These are phyloP conservation scores for Yamadazyma mexicana DNA, from an alignment of 1,139 yeast species.

Conservation along the genomic window DNA sequence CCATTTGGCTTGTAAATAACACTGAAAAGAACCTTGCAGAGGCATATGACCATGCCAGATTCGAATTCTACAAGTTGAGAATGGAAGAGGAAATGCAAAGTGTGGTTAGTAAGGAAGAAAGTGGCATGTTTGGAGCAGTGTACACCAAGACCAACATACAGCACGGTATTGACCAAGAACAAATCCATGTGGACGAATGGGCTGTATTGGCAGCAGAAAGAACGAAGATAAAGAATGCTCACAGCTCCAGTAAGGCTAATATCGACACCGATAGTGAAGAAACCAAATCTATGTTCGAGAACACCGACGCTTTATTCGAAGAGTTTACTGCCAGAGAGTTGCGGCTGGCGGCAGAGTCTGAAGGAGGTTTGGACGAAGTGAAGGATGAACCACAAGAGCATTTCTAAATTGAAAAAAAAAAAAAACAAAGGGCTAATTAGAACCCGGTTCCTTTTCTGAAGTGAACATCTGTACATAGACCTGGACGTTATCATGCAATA, in stretches of 20 bases:
- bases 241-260: constrained; percentile 29
- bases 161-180: constrained; percentile 71
- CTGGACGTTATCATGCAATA: constrained; percentile 3
- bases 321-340: not conserved
- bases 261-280: constrained; percentile 26
- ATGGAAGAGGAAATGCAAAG: constrained; percentile 80
- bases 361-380: not conserved
- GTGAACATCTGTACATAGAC: constrained; percentile 5
- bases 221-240: constrained; percentile 51
- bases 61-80: constrained; percentile 83
- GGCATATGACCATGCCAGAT: constrained; percentile 85
- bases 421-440: not conserved
- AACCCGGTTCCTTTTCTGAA: not conserved
- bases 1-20: constrained; percentile 63
- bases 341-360: constrained; percentile 7
- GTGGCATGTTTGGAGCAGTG: constrained; percentile 80
- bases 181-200: constrained; percentile 71
- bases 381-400: no score
- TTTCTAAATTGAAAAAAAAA: no score
- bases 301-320: constrained; percentile 10
- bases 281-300: constrained; percentile 32
- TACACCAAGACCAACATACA: constrained; percentile 63
- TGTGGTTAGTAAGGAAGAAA: constrained; percentile 79
- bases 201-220: constrained; percentile 62
- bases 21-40: constrained; percentile 34